Conservation (phyloP, 1,284 basidiomycete genomes). For the Puccinia coronata region DNA sequence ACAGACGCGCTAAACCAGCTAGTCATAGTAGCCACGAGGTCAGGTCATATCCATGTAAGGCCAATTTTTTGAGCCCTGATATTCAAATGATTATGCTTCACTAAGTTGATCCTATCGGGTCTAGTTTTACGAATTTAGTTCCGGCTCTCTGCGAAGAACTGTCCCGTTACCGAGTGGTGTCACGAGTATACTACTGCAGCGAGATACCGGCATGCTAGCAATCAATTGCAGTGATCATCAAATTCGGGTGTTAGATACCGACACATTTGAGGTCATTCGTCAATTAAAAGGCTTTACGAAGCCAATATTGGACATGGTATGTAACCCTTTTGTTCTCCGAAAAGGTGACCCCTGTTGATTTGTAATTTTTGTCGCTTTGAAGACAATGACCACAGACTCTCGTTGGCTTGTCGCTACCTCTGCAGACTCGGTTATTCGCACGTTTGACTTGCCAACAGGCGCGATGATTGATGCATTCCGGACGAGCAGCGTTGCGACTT, state of each 20-base stretch:
- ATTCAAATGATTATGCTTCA: background rate
- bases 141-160: conserved; percentile 70
- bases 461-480: conserved; percentile 88
- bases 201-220: conserved; percentile 82
- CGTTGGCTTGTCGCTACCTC: conserved; percentile 88
- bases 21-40: conserved; percentile 79
- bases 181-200: conserved; percentile 74
- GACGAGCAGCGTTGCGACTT: conserved; percentile 84
- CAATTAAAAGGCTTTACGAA: conserved; percentile 79
- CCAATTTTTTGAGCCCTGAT: background rate
- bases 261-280: conserved; percentile 81
- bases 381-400: conserved; percentile 91
- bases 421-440: conserved; percentile 86
- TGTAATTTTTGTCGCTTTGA: background rate
- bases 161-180: conserved; percentile 70
- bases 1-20: conserved; percentile 81
- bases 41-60: conserved; percentile 82
- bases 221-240: conserved; percentile 80
- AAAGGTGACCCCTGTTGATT: background rate
- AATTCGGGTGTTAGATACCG: conserved; percentile 84
- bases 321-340: conserved; percentile 54
- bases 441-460: conserved; percentile 93
- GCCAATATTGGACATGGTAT: conserved; percentile 77
- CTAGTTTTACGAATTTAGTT: conserved; percentile 95
- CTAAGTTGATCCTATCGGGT: conserved; percentile 28